These are phyloP conservation scores for Venturia asperata DNA, from an alignment of 2,329 filamentous ascomycete genomes.

Conservation along the genomic window DNA sequence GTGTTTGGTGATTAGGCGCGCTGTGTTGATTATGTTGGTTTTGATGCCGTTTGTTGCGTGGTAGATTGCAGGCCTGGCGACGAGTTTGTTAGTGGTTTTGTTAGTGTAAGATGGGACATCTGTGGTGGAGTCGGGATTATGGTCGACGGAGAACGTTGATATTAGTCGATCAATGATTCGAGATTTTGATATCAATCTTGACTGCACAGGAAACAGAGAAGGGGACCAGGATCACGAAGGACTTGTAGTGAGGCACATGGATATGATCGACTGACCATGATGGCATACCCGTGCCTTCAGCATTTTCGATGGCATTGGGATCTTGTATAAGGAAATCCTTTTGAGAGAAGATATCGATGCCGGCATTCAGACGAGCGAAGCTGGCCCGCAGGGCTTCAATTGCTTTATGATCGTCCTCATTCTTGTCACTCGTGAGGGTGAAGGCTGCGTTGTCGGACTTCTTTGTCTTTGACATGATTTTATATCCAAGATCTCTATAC, in stretches of 20 bases:
- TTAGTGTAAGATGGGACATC: background rate
- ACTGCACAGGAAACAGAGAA: background rate
- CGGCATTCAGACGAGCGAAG: background rate
- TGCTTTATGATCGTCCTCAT: background rate
- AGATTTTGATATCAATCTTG: background rate
- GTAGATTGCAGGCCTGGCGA: background rate
- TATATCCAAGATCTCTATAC: background rate
- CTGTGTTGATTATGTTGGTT: background rate
- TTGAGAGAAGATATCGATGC: background rate
- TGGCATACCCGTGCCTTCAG: background rate
- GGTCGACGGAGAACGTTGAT: background rate
- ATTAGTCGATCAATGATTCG: background rate
- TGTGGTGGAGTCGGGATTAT: background rate
- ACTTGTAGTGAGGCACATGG: no score
- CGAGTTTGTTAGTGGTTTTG: background rate
- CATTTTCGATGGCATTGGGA: background rate
- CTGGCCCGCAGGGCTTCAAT: conserved; percentile 1
- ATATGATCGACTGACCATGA: background rate
- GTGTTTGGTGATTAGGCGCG: background rate
- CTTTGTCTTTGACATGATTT: background rate
- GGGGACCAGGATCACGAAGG: no score
- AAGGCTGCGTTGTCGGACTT: background rate
- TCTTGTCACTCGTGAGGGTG: background rate
- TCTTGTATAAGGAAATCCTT: background rate
- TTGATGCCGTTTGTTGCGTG: conserved; percentile 10